These are phyloP conservation scores for Suhomyces sp. DNA, from an alignment of 805 yeast genomes.

Conservation along the genomic window DNA sequence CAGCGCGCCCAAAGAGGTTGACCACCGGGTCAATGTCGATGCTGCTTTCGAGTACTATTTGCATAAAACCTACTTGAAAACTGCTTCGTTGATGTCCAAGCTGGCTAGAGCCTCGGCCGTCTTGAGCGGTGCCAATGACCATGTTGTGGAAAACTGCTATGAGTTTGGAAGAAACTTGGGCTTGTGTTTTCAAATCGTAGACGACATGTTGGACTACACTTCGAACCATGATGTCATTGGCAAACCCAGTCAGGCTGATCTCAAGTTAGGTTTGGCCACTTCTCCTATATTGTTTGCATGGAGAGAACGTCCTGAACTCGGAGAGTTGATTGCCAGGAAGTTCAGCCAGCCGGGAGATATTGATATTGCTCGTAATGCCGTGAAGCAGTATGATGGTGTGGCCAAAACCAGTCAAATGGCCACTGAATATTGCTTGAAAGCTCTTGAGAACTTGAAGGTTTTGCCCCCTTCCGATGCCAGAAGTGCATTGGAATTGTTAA, in stretches of 20 bases:
- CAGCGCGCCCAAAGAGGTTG: slow-evolving; percentile 34
- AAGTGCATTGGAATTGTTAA: slow-evolving; percentile 79
- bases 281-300: slow-evolving; percentile 96
- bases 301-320: slow-evolving; percentile 82
- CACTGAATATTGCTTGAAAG: slow-evolving; percentile 69
- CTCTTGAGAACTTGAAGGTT: slow-evolving; percentile 64
- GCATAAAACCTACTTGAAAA: slow-evolving; percentile 92
- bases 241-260: slow-evolving; percentile 94
- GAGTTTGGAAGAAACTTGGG: slow-evolving; percentile 92
- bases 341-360: slow-evolving; percentile 81
- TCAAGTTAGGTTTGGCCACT: slow-evolving; percentile 91
- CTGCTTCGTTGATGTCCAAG: slow-evolving; percentile 92
- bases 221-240: slow-evolving; percentile 83
- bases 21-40: slow-evolving; percentile 64
- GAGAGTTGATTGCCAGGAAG: slow-evolving; percentile 78
- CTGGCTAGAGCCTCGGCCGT: slow-evolving; percentile 92
- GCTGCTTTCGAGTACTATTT: slow-evolving; percentile 94
- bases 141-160: slow-evolving; percentile 80
- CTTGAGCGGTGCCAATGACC: slow-evolving; percentile 75
- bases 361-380: slow-evolving; percentile 74
- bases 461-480: slow-evolving; percentile 89
- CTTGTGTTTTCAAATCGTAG: slow-evolving; percentile 92
- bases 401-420: slow-evolving; percentile 76
- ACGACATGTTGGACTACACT: slow-evolving; percentile 93
- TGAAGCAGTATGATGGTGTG: slow-evolving; percentile 68